These are phyloP conservation scores for Tagetes erecta DNA, from an alignment of 129 eudicot genomes.

Conservation along the genomic window DNA sequence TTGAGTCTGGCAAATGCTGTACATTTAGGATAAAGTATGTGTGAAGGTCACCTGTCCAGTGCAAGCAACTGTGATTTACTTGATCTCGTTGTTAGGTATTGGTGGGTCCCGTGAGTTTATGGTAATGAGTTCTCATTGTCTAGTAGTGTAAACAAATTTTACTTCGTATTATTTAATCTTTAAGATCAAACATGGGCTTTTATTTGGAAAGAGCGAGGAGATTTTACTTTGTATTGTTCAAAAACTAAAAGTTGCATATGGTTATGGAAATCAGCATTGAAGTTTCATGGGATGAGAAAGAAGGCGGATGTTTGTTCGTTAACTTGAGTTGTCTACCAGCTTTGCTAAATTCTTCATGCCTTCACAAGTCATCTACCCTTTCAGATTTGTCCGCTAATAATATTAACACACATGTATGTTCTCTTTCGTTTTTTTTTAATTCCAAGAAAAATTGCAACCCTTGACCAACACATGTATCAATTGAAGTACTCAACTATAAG, in stretches of 20 bases:
- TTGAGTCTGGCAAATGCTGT: too few species aligned
- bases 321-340: slow-evolving; percentile 92
- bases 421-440: slow-evolving; percentile 2
- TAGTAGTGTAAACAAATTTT: background rate
- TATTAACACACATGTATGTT: slow-evolving; percentile 59
- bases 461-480: background rate
- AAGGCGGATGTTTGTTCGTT: slow-evolving; percentile 57
- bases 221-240: background rate
- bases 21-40: too few species aligned
- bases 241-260: slow-evolving; percentile 13
- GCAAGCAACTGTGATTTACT: too few species aligned
- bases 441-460: slow-evolving; percentile 10
- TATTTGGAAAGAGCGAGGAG: slow-evolving; percentile 4
- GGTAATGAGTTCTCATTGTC: background rate
- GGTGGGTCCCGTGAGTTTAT: too few species aligned
- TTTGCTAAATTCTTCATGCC: slow-evolving; percentile 77
- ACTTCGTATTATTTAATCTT: slow-evolving; percentile 8
- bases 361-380: slow-evolving; percentile 63
- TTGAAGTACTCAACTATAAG: background rate
- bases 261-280: slow-evolving; percentile 57
- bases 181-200: background rate
- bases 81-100: too few species aligned
- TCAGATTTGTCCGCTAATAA: slow-evolving; percentile 53
- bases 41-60: too few species aligned
- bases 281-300: slow-evolving; percentile 73